Conservation (phyloP, 2,329 filamentous ascomycete species). For the Elsinoe ampelina region DNA sequence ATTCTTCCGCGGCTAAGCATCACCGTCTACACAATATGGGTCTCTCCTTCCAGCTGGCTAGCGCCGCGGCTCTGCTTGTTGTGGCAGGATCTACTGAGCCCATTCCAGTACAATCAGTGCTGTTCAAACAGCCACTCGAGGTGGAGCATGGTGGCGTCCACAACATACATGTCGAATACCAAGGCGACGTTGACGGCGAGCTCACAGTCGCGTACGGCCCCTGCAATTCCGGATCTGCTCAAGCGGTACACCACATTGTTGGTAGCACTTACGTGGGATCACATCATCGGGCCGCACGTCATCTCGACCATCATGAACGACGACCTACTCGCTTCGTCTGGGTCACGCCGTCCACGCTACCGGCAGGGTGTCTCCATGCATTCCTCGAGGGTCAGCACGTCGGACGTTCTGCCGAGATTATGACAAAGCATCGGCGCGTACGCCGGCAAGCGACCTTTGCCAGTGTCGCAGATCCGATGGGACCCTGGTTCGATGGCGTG, state of each 20-base stretch:
- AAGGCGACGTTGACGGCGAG: constrained; percentile 36
- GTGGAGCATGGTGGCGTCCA: constrained; percentile 32
- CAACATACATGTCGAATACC: constrained; percentile 41
- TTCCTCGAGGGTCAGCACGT: constrained; percentile 33
- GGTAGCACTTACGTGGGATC: constrained; percentile 33
- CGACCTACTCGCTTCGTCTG: constrained; percentile 41
- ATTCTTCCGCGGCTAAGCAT: background rate
- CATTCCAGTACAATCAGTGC: background rate
- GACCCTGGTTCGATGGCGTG: constrained; percentile 60
- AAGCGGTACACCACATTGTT: constrained; percentile 36
- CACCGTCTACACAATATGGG: background rate
- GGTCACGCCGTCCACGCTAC: constrained; percentile 35
- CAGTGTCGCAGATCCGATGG: constrained; percentile 45
- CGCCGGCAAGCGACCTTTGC: constrained; percentile 32
- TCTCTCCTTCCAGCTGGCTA: background rate
- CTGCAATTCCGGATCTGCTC: constrained; percentile 30
- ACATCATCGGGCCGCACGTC: constrained; percentile 23
- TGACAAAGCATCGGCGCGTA: constrained; percentile 28
- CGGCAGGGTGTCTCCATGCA: constrained; percentile 37
- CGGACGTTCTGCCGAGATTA: constrained; percentile 34
- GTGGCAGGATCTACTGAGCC: background rate
- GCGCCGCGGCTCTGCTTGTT: background rate
- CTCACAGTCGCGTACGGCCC: constrained; percentile 38
- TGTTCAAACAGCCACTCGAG: background rate
- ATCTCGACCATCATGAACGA: constrained; percentile 22